Base-by-base conservation (phyloP, 805 yeast species). In the Kodamaea fukazawae region DNA sequence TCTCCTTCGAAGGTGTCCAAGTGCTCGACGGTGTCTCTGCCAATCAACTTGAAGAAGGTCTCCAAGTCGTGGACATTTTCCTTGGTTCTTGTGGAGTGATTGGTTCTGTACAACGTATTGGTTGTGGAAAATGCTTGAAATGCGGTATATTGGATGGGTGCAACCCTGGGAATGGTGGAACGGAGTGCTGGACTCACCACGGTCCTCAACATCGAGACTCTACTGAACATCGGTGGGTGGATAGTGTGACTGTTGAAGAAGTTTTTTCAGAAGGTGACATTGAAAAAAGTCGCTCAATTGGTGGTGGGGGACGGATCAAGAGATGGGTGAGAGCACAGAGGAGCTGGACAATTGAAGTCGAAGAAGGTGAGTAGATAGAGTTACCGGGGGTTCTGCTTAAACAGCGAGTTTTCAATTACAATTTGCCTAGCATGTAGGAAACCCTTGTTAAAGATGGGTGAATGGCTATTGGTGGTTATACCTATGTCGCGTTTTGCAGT, bases 21-120 rank as follows among this genome's bases (percentile, higher is more conserved):
- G 50, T 81, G 81, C 56, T 89, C 96, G 16, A 65, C 50, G 47
- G 81, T 68, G 44, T 78, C 75, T 47, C 96, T 79, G 2, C 98
- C 98, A 41, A 91, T 88, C 51, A 73, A 76, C n/a, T 59, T 64
- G 40, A 91, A 71, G 54, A 91, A 91, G 0, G 89, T 67, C 43
- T 74, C 67, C 29, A 85, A 87, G 56, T 86, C 93, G 40, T 67
- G 67, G 25, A 69, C 75, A 44, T 69, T 69, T 42, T 63, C 73
- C 47, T 64, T 67, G 32, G 73, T 69, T 47, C 65, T 51, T 9
- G 72, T 65, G 25, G 73, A 67, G 9, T 90, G 11, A 81, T 77
- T 47, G 82, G 86, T 50, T 58, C 51, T 36, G 81, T 33, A 42
- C 8, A 42, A 38, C 6, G 40, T 29, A 16, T 39, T 14, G 11